Evolutionary conservation across 1,284 basidiomycete genomes (phyloP).

Genomic region (Ganoderma leucocontextum): DNA sequence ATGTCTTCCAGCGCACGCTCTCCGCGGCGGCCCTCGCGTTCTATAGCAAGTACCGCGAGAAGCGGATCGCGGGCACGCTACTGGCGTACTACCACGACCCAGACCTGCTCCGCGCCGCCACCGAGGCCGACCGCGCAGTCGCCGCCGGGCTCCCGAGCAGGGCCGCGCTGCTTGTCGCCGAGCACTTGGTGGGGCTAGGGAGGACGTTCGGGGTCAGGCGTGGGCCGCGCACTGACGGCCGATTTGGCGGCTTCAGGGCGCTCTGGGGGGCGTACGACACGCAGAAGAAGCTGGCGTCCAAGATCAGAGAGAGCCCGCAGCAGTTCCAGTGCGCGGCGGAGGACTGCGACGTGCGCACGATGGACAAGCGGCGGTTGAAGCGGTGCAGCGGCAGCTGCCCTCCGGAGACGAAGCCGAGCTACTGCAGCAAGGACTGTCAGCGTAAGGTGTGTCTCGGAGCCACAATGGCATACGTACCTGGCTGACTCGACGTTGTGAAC

Average conservation of each 20-base stretch:
- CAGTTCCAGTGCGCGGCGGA: conserved; percentile 11
- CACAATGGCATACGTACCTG: background rate
- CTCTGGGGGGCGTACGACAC: background rate
- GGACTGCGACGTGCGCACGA: conserved; percentile 13
- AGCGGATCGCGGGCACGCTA: background rate
- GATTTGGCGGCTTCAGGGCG: background rate
- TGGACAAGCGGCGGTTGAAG: conserved; percentile 4
- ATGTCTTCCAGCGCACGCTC: background rate
- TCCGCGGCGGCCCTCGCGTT: background rate
- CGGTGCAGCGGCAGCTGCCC: conserved; percentile 17
- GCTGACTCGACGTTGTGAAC: background rate
- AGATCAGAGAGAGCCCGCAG: background rate
- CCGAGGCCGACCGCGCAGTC: background rate
- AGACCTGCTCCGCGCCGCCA: background rate
- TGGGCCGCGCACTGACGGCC: background rate
- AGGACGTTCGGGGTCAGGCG: background rate
- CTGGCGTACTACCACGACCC: conserved; percentile 3
- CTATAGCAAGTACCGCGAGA: background rate
- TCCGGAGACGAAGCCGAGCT: conserved; percentile 17
- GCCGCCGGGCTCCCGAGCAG: background rate
- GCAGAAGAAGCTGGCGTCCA: background rate
- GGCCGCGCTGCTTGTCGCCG: background rate
- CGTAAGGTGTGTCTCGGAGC: conserved; percentile 2
- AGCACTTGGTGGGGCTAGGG: background rate
- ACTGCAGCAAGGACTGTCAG: conserved; percentile 21